A percentile compares a stretch with the other conserved stretches of the same genome.
Conservation (phyloP, 2,329 filamentous ascomycete genomes). For the Dactylellina haptotyla region DNA sequence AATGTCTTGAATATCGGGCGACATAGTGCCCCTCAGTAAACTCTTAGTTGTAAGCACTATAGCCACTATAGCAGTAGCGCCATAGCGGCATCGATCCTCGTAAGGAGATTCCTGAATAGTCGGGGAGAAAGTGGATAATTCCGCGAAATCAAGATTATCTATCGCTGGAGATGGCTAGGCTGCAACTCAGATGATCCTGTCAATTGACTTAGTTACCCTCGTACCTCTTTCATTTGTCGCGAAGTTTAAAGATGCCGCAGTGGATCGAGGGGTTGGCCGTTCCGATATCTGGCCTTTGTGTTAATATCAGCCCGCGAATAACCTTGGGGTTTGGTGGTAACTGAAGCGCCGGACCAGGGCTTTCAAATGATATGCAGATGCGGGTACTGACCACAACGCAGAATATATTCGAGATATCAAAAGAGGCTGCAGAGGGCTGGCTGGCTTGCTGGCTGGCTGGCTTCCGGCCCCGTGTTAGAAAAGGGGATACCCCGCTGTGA, state of each 20-base stretch:
- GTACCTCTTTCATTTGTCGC: no score
- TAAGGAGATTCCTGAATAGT: slow-evolving; percentile 32
- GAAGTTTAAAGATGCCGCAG: neutral
- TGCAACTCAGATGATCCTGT: slow-evolving; percentile 37
- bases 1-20: slow-evolving; percentile 23
- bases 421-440: no score
- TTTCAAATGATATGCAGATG: neutral
- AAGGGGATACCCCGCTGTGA: neutral
- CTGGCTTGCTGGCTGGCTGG: no score
- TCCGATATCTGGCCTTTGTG: neutral
- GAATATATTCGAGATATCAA: neutral
- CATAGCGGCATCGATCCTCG: neutral
- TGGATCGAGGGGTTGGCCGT: neutral
- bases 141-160: slow-evolving; percentile 40
- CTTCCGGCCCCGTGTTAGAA: no score
- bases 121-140: slow-evolving; percentile 34
- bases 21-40: neutral
- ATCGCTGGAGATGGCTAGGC: slow-evolving; percentile 15
- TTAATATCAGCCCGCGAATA: neutral
- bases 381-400: slow-evolving; percentile 6
- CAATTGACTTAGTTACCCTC: slow-evolving; percentile 25
- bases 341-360: slow-evolving; percentile 1
- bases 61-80: slow-evolving; percentile 11
- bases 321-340: neutral
- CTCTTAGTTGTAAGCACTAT: slow-evolving; percentile 11